Conservation (phyloP, 495 filamentous ascomycete species). For the Astrocystis sublimbata region DNA sequence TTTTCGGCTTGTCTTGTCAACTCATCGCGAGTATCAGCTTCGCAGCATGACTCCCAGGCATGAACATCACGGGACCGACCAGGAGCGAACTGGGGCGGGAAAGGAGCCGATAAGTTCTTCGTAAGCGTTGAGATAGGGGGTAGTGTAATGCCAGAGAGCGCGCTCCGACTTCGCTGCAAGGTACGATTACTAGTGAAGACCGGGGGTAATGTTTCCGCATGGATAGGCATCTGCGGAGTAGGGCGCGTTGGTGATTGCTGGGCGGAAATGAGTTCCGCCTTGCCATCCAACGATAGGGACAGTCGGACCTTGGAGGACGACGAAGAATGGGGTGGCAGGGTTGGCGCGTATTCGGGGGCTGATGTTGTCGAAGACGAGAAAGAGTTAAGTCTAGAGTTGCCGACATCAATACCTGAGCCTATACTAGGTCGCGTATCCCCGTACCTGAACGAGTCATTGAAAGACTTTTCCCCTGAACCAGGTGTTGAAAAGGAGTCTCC, state of each 20-base stretch:
- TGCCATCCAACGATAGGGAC: constrained; percentile 78
- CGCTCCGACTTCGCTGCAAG: constrained; percentile 55
- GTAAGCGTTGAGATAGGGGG: constrained; percentile 58
- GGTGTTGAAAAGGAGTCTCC: constrained; percentile 40
- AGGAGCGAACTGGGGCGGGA: constrained; percentile 49
- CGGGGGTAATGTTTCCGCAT: constrained; percentile 44
- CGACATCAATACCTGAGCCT: neutral
- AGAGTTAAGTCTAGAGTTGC: constrained; percentile 33
- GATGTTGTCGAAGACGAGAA: constrained; percentile 41
- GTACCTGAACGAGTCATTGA: constrained; percentile 42
- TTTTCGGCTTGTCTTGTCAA: constrained; percentile 71
- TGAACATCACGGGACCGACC: constrained; percentile 81
- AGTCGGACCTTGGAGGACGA: constrained; percentile 58
- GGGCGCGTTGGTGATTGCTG: constrained; percentile 69
- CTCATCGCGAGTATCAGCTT: constrained; percentile 68
- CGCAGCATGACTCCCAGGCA: constrained; percentile 82
- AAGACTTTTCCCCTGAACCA: constrained; percentile 28
- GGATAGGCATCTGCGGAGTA: constrained; percentile 26
- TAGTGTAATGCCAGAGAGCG: constrained; percentile 48
- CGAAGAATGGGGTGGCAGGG: constrained; percentile 28
- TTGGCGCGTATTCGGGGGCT: constrained; percentile 24
- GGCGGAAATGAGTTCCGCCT: constrained; percentile 72
- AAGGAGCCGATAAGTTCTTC: constrained; percentile 46
- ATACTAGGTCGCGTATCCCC: constrained; percentile 8
- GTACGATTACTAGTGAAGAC: constrained; percentile 55